phyloP scores from a whole-genome alignment of 75 land plant genomes.

The Pinus albicaulis region DNA sequence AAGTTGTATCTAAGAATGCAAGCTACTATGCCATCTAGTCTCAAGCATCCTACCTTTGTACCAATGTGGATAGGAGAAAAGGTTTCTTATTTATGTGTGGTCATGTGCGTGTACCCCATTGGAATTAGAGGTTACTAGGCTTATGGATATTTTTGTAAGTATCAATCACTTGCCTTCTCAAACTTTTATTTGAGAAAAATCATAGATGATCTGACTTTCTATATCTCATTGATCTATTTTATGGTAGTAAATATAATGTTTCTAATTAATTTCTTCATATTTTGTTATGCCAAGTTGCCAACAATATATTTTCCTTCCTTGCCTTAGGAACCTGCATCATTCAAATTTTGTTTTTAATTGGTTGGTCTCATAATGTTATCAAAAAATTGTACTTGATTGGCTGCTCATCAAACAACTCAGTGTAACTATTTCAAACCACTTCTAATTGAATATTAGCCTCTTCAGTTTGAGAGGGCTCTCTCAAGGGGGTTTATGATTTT shows the following conservation, averaged over 20 bases:
- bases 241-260: too few relatives aligned
- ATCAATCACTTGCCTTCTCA: neutral
- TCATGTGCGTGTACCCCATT: slow-evolving; percentile 45
- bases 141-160: slow-evolving; percentile 37
- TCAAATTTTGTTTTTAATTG: neutral
- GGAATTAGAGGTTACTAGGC: slow-evolving; percentile 58
- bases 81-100: slow-evolving; percentile 39
- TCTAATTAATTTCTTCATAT: neutral
- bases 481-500: too few relatives aligned
- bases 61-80: slow-evolving; percentile 67
- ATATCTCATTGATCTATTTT: too few relatives aligned
- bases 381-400: too few relatives aligned
- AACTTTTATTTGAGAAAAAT: too few relatives aligned
- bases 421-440: too few relatives aligned
- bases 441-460: too few relatives aligned
- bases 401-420: too few relatives aligned
- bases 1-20: slow-evolving; percentile 10
- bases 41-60: slow-evolving; percentile 48
- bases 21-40: slow-evolving; percentile 64
- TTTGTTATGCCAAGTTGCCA: neutral
- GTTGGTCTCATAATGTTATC: too few relatives aligned
- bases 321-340: neutral
- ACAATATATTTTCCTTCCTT: neutral
- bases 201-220: too few relatives aligned
- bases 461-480: too few relatives aligned